A percentile compares a stretch with the other conserved stretches of the same genome.
These are phyloP conservation scores for Debaryomyces tyrocola DNA, from an alignment of 805 yeast genomes.

Conservation along the genomic window DNA sequence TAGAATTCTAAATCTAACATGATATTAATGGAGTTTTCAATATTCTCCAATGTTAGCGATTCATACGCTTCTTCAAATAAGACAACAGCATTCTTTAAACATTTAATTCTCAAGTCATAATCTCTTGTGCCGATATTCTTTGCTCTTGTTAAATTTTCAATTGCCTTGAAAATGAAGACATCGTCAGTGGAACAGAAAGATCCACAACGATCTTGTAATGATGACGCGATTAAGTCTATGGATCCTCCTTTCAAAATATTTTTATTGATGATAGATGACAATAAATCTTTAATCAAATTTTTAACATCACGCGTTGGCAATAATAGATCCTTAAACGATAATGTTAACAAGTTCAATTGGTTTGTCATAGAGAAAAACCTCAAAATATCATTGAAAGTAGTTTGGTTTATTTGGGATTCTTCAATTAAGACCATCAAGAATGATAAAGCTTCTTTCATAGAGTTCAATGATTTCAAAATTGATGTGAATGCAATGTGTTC, in stretches of 20 bases:
- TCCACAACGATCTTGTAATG: slow-evolving; percentile 90
- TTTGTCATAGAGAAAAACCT: slow-evolving; percentile 65
- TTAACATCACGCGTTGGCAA: slow-evolving; percentile 64
- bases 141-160: slow-evolving; percentile 87
- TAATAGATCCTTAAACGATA: slow-evolving; percentile 75
- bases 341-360: slow-evolving; percentile 63
- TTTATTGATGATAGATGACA: slow-evolving; percentile 85
- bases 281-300: slow-evolving; percentile 76
- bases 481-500: slow-evolving; percentile 88
- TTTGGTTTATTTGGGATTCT: slow-evolving; percentile 50
- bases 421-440: slow-evolving; percentile 80
- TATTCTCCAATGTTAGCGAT: slow-evolving; percentile 71
- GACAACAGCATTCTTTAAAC: slow-evolving; percentile 71
- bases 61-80: slow-evolving; percentile 80
- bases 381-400: slow-evolving; percentile 63
- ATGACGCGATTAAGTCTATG: slow-evolving; percentile 83
- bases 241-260: slow-evolving; percentile 90
- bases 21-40: slow-evolving; percentile 76
- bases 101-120: slow-evolving; percentile 61
- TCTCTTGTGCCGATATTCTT: slow-evolving; percentile 72
- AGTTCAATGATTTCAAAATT: slow-evolving; percentile 66
- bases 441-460: slow-evolving; percentile 87
- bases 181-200: slow-evolving; percentile 93
- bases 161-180: slow-evolving; percentile 89
- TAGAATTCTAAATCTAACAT: slow-evolving; percentile 76